phyloP scores from a whole-genome alignment of 345 rosid species.

The Schrenkiella parvula region DNA sequence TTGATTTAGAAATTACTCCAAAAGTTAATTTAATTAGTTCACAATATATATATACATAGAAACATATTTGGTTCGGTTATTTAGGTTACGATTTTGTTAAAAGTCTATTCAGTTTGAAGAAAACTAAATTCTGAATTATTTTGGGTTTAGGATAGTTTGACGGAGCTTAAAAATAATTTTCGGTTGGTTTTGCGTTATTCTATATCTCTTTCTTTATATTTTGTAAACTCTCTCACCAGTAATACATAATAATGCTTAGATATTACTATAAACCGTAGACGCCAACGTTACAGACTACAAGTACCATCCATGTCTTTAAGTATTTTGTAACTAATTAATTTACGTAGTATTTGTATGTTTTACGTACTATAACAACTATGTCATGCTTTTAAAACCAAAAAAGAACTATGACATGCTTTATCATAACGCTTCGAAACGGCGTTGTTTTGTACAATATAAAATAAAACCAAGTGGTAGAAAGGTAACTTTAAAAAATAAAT shows the following conservation, averaged over 20 bases:
- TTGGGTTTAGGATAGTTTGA: background rate
- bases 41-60: background rate
- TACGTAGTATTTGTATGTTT: background rate
- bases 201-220: background rate
- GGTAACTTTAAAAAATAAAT: background rate
- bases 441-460: background rate
- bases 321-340: background rate
- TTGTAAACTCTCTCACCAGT: background rate
- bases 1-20: background rate
- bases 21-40: background rate
- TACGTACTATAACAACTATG: background rate
- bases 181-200: background rate
- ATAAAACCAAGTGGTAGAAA: conserved; percentile 19
- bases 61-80: background rate
- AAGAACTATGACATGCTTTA: background rate
- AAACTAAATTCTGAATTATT: background rate
- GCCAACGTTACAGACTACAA: background rate
- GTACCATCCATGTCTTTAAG: background rate
- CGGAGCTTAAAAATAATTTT: background rate
- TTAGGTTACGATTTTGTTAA: background rate
- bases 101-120: background rate
- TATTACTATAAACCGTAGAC: background rate
- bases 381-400: too few species aligned
- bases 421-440: background rate
- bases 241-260: background rate